These are phyloP conservation scores for Yamadazyma tumulicola DNA, from an alignment of 805 yeast species.

Conservation along the genomic window DNA sequence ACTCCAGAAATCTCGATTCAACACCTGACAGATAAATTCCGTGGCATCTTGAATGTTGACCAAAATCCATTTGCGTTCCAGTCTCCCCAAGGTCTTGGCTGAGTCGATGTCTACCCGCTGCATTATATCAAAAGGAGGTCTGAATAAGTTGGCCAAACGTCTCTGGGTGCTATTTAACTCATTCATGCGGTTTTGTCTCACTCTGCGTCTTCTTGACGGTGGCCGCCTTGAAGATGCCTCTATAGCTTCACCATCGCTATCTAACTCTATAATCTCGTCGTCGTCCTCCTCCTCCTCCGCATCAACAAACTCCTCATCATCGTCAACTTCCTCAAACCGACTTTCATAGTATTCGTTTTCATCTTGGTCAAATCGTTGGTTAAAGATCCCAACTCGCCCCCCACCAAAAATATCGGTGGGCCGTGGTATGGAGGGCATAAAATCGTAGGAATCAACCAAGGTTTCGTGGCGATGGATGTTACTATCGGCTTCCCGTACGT, in stretches of 20 bases:
- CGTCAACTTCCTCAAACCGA: slow-evolving; percentile 17
- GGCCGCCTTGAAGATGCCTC: slow-evolving; percentile 6
- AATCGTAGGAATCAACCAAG: slow-evolving; percentile 44
- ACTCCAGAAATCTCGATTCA: slow-evolving; percentile 94
- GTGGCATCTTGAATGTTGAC: slow-evolving; percentile 83
- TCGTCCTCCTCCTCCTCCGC: slow-evolving; percentile 22
- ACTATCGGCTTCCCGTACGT: slow-evolving; percentile 58
- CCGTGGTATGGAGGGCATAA: slow-evolving; percentile 8
- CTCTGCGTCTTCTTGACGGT: slow-evolving; percentile 23
- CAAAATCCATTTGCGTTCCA: slow-evolving; percentile 72
- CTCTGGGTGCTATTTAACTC: slow-evolving; percentile 52
- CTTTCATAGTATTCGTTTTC: slow-evolving; percentile 23
- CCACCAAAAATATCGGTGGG: slow-evolving; percentile 47
- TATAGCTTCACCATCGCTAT: slow-evolving; percentile 24
- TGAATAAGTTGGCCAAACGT: slow-evolving; percentile 75
- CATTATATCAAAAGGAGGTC: slow-evolving; percentile 93
- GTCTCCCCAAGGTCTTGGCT: slow-evolving; percentile 68
- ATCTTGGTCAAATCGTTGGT: slow-evolving; percentile 48
- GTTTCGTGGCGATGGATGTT: slow-evolving; percentile 80
- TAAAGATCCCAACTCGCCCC: slow-evolving; percentile 53
- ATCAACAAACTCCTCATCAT: slow-evolving; percentile 20
- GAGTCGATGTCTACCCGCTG: slow-evolving; percentile 62
- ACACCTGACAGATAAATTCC: slow-evolving; percentile 83
- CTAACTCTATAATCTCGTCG: slow-evolving; percentile 24
- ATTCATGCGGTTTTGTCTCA: slow-evolving; percentile 20